phyloP scores from a whole-genome alignment of 2,329 filamentous ascomycete genomes.

The Ophiosphaerella korrae region DNA sequence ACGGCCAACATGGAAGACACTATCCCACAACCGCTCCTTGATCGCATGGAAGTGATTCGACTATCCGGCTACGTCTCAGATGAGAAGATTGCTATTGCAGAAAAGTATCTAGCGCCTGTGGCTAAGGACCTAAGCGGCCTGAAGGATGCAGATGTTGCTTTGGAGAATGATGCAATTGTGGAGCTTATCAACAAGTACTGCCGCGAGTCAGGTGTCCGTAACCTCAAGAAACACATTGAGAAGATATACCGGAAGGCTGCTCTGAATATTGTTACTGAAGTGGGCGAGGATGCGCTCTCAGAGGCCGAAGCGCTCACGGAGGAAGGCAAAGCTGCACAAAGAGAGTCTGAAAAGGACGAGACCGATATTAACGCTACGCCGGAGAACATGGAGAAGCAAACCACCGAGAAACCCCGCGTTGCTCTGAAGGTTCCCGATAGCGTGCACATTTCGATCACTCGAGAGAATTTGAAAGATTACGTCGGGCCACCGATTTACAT shows the following conservation, averaged over 20 bases:
- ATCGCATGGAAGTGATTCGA: conserved; percentile 97
- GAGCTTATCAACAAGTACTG: conserved; percentile 99
- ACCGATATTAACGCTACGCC: conserved; percentile 67
- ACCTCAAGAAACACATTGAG: conserved; percentile 99
- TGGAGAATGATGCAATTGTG: conserved; percentile 85
- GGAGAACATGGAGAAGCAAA: conserved; percentile 61
- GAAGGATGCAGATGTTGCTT: conserved; percentile 85
- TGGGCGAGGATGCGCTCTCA: conserved; percentile 81
- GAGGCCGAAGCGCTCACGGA: conserved; percentile 83
- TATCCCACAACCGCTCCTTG: conserved; percentile 88
- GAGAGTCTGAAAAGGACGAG: conserved; percentile 71
- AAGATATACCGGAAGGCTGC: conserved; percentile 98
- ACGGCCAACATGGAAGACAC: conserved; percentile 99
- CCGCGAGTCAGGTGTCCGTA: conserved; percentile 94
- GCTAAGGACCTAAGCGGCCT: conserved; percentile 94
- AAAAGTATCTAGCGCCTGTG: conserved; percentile 87
- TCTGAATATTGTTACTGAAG: conserved; percentile 92
- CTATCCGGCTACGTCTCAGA: conserved; percentile 96
- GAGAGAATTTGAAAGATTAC: conserved; percentile 93
- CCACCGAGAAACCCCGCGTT: conserved; percentile 70
- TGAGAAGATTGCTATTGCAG: conserved; percentile 98
- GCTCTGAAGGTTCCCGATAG: conserved; percentile 82
- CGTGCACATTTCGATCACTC: conserved; percentile 84
- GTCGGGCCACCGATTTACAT: conserved; percentile 96
- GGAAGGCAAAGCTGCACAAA: conserved; percentile 78